Conservation (phyloP, 129 eudicot genomes). For the Calendula officinalis region DNA sequence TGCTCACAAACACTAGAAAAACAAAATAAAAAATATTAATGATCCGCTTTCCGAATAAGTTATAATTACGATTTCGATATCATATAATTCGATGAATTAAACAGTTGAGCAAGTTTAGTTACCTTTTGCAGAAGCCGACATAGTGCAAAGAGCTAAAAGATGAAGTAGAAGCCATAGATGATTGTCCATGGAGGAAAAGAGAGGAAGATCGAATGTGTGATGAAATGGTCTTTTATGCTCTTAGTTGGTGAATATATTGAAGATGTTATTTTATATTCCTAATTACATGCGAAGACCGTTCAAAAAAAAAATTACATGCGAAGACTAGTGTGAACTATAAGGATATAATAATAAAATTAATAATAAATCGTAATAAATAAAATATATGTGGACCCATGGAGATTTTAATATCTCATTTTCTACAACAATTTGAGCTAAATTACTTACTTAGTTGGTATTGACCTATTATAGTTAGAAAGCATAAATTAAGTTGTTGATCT, state of each 20-base stretch:
- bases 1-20: constrained; percentile 42
- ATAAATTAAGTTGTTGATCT: too few relatives aligned
- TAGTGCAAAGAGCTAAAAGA: constrained; percentile 6
- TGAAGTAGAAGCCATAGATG: constrained; percentile 22
- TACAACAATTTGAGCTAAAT: too few relatives aligned
- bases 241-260: neutral
- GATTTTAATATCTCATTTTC: too few relatives aligned
- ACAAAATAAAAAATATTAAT: neutral
- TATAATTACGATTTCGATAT: neutral
- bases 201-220: constrained; percentile 15
- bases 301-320: too few relatives aligned
- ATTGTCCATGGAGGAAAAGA: constrained; percentile 16
- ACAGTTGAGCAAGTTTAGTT: neutral
- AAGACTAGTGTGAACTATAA: too few relatives aligned
- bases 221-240: constrained; percentile 13
- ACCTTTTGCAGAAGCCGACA: constrained; percentile 24
- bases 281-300: too few relatives aligned
- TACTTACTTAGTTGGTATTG: too few relatives aligned
- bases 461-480: too few relatives aligned
- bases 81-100: neutral
- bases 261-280: neutral
- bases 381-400: too few relatives aligned
- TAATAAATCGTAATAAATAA: too few relatives aligned
- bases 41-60: neutral
- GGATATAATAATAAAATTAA: too few relatives aligned